Conservation (phyloP, 306 rosid species). For the Fragaria nilgerrensis region DNA sequence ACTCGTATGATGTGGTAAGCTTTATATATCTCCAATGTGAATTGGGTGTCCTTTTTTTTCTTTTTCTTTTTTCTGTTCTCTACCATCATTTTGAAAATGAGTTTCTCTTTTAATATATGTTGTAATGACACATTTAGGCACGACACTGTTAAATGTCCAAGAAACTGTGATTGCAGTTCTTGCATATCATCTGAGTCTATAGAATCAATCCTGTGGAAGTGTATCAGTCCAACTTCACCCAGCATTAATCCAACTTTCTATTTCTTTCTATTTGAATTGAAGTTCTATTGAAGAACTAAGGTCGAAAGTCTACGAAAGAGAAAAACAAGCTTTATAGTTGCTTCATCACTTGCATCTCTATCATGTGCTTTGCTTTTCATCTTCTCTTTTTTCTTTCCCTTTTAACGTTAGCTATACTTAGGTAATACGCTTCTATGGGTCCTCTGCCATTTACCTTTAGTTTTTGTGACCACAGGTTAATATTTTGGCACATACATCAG, state of each 20-base stretch:
- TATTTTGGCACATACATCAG: constrained; percentile 76
- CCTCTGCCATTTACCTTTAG: constrained; percentile 25
- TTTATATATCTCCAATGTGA: constrained; percentile 25
- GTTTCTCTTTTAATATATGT: neutral
- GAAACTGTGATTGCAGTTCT: constrained; percentile 8
- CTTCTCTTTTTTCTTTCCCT: neutral
- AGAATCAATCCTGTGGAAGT: neutral
- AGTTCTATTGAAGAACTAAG: neutral
- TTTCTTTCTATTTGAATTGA: neutral
- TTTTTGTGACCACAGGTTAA: constrained; percentile 62
- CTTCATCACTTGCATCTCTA: neutral
- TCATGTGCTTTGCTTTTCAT: neutral
- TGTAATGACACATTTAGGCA: neutral
- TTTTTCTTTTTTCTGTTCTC: neutral
- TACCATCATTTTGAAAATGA: constrained; percentile 7
- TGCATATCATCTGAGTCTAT: constrained; percentile 1
- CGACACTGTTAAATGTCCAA: neutral
- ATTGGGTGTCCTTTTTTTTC: constrained; percentile 9
- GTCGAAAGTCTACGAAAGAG: neutral
- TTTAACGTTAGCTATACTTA: neutral
- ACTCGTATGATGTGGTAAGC: constrained; percentile 77
- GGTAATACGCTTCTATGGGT: constrained; percentile 3
- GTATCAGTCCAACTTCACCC: neutral
- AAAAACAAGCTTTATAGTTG: neutral
- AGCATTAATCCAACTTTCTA: neutral